Percentiles rank a stretch among this genome's conserved stretches.
These are phyloP conservation scores for Aphanoascus verrucosus DNA, from an alignment of 2,329 filamentous ascomycete genomes.

Conservation along the genomic window DNA sequence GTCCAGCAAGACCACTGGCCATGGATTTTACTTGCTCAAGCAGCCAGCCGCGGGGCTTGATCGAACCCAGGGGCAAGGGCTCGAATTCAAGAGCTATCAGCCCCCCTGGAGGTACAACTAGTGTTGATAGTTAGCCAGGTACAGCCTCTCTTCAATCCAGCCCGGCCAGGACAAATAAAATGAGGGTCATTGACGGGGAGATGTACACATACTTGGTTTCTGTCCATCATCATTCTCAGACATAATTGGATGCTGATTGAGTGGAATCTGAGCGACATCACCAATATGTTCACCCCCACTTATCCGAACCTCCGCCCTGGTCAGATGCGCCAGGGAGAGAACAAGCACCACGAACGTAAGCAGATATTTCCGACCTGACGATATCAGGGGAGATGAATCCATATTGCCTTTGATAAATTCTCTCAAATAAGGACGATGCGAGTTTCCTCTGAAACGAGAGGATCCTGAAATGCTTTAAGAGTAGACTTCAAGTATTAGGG, in stretches of 20 bases:
- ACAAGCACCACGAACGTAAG: not conserved
- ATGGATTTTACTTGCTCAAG: constrained; percentile 40
- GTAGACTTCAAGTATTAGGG: not conserved
- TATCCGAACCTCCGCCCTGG: not conserved
- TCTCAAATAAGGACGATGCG: not conserved
- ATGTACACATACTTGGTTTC: constrained; percentile 7
- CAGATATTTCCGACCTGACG: not conserved
- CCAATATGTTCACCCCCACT: not conserved
- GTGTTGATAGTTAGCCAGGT: not conserved
- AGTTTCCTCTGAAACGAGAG: not conserved
- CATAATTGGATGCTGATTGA: not conserved
- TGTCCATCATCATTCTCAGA: not conserved
- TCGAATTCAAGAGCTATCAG: constrained; percentile 11
- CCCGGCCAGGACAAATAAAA: not conserved
- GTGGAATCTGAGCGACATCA: not conserved
- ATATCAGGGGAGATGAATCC: not conserved
- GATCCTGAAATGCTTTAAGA: not conserved
- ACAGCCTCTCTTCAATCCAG: not conserved
- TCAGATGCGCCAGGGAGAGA: not conserved
- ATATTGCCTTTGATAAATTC: not conserved
- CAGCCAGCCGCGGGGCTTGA: constrained; percentile 45
- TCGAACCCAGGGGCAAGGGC: constrained; percentile 39
- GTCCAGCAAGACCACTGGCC: constrained; percentile 44
- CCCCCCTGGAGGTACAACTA: not conserved
- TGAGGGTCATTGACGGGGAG: not conserved